A percentile compares a stretch with the other conserved stretches of the same genome.
These are phyloP conservation scores for Kodamaea anthophila DNA, from an alignment of 1,139 yeast species.

Conservation along the genomic window DNA sequence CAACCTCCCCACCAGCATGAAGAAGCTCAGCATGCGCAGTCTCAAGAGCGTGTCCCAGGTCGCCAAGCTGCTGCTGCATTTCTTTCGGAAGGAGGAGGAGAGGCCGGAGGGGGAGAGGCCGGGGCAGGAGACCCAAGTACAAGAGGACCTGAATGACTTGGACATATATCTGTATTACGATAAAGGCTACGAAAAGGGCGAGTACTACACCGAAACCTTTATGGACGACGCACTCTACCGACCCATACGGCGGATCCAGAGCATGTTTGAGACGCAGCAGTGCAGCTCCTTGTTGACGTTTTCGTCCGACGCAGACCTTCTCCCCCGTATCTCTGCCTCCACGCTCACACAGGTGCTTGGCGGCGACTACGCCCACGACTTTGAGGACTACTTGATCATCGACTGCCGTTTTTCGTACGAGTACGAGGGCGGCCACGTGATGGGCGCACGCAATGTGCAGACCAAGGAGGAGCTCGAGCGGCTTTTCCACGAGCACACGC, in stretches of 20 bases:
- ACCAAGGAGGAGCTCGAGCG: slow-evolving; percentile 63
- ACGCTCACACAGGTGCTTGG: slow-evolving; percentile 60
- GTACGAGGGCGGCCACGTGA: slow-evolving; percentile 86
- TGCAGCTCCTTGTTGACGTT: slow-evolving; percentile 33
- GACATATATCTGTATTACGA: not conserved
- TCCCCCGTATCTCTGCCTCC: slow-evolving; percentile 67
- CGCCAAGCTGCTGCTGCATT: slow-evolving; percentile 13
- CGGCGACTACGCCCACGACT: slow-evolving; percentile 48
- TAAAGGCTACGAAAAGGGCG: not conserved
- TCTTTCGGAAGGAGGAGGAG: slow-evolving; percentile 5
- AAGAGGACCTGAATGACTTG: too few relatives aligned
- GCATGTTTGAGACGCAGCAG: slow-evolving; percentile 1
- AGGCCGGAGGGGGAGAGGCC: too few relatives aligned
- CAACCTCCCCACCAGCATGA: slow-evolving; percentile 17
- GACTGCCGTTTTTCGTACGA: slow-evolving; percentile 95
- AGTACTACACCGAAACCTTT: not conserved
- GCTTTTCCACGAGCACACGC: slow-evolving; percentile 17
- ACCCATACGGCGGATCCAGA: slow-evolving; percentile 3
- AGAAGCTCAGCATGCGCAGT: slow-evolving; percentile 15
- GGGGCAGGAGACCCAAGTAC: too few relatives aligned
- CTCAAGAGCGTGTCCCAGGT: slow-evolving; percentile 16
- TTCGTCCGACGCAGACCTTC: slow-evolving; percentile 51
- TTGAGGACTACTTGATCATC: slow-evolving; percentile 57
- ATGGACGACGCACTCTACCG: not conserved
- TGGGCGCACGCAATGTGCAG: slow-evolving; percentile 72